A percentile compares a stretch with the other conserved stretches of the same genome.
Conservation (phyloP, 345 rosid species). For the Jatropha curcas region DNA sequence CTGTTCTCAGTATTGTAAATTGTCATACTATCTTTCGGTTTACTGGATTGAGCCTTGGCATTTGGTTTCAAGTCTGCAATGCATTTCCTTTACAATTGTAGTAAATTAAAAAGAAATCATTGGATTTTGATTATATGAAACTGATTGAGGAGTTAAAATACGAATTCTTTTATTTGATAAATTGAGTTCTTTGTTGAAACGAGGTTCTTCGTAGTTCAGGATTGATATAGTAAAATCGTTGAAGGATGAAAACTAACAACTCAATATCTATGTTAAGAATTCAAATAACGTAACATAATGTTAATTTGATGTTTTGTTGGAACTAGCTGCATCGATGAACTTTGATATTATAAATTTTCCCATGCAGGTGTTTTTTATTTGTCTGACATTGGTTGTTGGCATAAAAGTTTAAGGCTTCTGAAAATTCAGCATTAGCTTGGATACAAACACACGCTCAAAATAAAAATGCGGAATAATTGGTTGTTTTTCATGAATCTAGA, state of each 20-base stretch:
- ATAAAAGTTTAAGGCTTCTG: conserved; percentile 20
- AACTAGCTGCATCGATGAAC: background rate
- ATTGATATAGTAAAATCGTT: background rate
- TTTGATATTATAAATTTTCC: background rate
- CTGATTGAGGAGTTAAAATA: background rate
- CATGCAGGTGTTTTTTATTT: conserved; percentile 8
- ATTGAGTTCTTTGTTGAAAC: background rate
- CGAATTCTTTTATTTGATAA: background rate
- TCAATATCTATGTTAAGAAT: background rate
- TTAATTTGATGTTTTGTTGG: background rate
- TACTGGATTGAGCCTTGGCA: too few species aligned
- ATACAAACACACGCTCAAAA: background rate
- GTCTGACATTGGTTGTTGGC: background rate
- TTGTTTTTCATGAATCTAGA: conserved; percentile 48
- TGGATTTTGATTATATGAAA: too few species aligned
- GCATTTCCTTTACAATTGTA: too few species aligned
- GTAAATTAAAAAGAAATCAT: too few species aligned
- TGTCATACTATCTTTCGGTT: too few species aligned
- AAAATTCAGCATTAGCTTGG: conserved; percentile 7
- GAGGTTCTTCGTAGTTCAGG: background rate
- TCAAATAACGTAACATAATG: background rate
- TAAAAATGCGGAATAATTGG: conserved; percentile 47
- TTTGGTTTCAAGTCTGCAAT: too few species aligned
- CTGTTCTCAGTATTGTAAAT: background rate
- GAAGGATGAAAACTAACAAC: background rate